Evolutionary conservation across 2,329 filamentous ascomycete genomes (phyloP).

Genomic region (Penicillium olsonii): DNA sequence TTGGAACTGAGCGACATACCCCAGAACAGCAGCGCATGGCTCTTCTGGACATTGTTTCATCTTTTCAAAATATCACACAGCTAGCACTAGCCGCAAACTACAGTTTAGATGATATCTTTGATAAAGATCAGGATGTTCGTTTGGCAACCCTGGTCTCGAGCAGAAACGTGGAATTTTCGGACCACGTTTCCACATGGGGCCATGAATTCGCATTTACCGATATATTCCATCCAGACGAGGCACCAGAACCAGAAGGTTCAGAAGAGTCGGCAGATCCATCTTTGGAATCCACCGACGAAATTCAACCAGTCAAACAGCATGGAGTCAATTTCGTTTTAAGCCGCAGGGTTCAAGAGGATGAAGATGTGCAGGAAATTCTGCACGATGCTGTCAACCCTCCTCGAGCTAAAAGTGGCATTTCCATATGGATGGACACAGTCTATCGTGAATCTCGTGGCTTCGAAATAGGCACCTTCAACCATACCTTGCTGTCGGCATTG

Average conservation of each 20-base stretch:
- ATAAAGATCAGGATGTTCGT: slow-evolving; percentile 25
- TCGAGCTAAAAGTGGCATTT: neutral
- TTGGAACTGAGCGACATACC: slow-evolving; percentile 39
- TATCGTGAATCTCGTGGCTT: neutral
- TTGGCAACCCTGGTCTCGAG: neutral
- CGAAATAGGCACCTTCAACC: neutral
- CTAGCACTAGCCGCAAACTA: slow-evolving; percentile 42
- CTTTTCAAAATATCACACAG: slow-evolving; percentile 41
- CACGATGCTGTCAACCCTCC: too few relatives aligned
- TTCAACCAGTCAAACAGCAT: too few relatives aligned
- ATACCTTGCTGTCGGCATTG: neutral
- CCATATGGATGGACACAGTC: neutral
- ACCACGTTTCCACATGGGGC: neutral
- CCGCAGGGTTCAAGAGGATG: too few relatives aligned
- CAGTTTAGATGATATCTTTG: slow-evolving; percentile 35
- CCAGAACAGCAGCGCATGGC: slow-evolving; percentile 34
- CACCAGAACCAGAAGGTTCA: too few relatives aligned
- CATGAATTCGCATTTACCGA: too few relatives aligned
- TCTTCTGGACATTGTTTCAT: slow-evolving; percentile 40
- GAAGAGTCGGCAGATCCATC: too few relatives aligned
- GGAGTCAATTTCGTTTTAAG: too few relatives aligned
- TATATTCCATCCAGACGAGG: too few relatives aligned
- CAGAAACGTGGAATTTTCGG: neutral
- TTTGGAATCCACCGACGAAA: too few relatives aligned
- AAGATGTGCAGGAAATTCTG: too few relatives aligned